A percentile compares a stretch with the other conserved stretches of the same genome.
phyloP scores from a whole-genome alignment of 2,329 filamentous ascomycete species.

The Fusarium miscanthi region DNA sequence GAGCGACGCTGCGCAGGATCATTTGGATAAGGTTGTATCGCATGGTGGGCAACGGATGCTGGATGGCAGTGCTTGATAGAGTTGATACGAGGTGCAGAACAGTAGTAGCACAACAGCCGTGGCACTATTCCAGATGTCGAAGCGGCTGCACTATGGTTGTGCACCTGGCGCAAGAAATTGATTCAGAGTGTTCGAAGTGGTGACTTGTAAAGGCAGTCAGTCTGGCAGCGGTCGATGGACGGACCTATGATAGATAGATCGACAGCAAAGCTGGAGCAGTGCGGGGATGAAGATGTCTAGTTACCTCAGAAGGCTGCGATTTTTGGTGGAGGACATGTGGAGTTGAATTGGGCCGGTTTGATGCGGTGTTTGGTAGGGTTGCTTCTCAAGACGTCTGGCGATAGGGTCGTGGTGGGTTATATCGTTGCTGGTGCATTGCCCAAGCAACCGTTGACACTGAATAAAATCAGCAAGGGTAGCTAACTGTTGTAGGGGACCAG shows the following conservation, averaged over 20 bases:
- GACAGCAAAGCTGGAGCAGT: slow-evolving; percentile 22
- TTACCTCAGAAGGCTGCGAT: slow-evolving; percentile 29
- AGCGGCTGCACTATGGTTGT: neutral
- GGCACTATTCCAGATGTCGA: neutral
- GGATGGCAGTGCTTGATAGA: slow-evolving; percentile 5
- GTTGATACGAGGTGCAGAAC: neutral
- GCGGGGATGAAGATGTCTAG: slow-evolving; percentile 33
- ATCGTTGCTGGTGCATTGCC: slow-evolving; percentile 37
- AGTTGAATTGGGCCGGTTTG: slow-evolving; percentile 21
- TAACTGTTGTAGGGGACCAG: slow-evolving; percentile 31
- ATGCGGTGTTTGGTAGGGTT: neutral
- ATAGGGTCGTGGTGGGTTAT: slow-evolving; percentile 28
- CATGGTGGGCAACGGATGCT: slow-evolving; percentile 39
- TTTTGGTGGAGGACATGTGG: slow-evolving; percentile 32
- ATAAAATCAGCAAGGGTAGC: slow-evolving; percentile 18
- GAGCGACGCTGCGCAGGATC: slow-evolving; percentile 60
- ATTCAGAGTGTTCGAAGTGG: neutral
- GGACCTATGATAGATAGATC: slow-evolving; percentile 26
- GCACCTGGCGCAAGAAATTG: neutral
- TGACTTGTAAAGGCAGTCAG: slow-evolving; percentile 2
- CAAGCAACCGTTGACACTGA: slow-evolving; percentile 39
- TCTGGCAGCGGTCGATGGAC: neutral
- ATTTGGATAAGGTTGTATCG: slow-evolving; percentile 56
- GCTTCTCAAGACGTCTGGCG: slow-evolving; percentile 9
- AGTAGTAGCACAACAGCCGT: neutral